Conservation (phyloP, 805 yeast species). For the Kregervanrija pseudodelftensis region DNA sequence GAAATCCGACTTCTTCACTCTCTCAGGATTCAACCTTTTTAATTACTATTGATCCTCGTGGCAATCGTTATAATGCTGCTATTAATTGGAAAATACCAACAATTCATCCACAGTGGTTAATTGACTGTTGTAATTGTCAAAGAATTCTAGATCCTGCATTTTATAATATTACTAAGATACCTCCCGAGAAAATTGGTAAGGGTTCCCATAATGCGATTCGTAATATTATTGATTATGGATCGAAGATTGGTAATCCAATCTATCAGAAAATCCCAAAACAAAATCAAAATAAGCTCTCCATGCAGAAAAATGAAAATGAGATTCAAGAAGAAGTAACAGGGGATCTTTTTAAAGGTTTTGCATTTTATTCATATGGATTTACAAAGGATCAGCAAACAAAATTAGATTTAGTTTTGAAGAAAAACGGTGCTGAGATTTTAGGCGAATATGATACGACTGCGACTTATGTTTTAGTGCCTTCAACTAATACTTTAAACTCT, state of each 20-base stretch:
- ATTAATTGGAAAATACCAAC: slow-evolving; percentile 45
- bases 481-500: slow-evolving; percentile 10
- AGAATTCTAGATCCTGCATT: slow-evolving; percentile 35
- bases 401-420: slow-evolving; percentile 10
- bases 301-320: not conserved
- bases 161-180: slow-evolving; percentile 28
- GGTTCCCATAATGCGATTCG: slow-evolving; percentile 25
- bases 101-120: slow-evolving; percentile 45
- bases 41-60: slow-evolving; percentile 43
- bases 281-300: not conserved
- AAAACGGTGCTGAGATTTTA: slow-evolving; percentile 19
- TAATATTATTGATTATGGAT: slow-evolving; percentile 7
- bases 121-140: slow-evolving; percentile 38
- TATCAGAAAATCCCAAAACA: not conserved
- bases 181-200: slow-evolving; percentile 15
- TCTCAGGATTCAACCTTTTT: slow-evolving; percentile 37
- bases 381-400: slow-evolving; percentile 13
- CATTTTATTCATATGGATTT: slow-evolving; percentile 33
- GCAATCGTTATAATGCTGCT: slow-evolving; percentile 47
- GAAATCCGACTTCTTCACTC: slow-evolving; percentile 43
- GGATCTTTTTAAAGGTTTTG: slow-evolving; percentile 33
- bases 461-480: slow-evolving; percentile 25
- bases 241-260: slow-evolving; percentile 2
- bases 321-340: not conserved
- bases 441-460: slow-evolving; percentile 28